Percentiles rank a stretch among this genome's conserved stretches.
These are phyloP conservation scores for Blastobotrys muscicola DNA, from an alignment of 805 yeast species.

Conservation along the genomic window DNA sequence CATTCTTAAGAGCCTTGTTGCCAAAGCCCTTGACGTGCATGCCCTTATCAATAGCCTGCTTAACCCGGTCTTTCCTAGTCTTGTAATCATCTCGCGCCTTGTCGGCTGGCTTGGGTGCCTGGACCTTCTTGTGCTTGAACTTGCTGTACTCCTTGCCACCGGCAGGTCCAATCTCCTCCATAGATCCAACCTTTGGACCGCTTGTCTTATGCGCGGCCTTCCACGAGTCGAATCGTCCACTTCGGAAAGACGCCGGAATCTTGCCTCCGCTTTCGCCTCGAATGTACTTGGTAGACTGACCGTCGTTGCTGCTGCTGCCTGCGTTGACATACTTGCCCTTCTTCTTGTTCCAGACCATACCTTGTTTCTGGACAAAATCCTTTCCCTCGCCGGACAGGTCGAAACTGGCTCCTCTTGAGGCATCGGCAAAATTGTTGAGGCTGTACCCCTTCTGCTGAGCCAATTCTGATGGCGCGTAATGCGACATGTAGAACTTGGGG, in stretches of 20 bases:
- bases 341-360: conserved; percentile 87
- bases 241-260: conserved; percentile 82
- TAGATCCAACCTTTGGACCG: conserved; percentile 43
- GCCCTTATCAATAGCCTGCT: conserved; percentile 71
- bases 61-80: conserved; percentile 72
- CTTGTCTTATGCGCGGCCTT: conserved; percentile 52
- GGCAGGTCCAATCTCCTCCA: conserved; percentile 32
- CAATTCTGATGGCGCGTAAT: conserved; percentile 73
- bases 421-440: conserved; percentile 54
- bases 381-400: conserved; percentile 73
- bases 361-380: conserved; percentile 52
- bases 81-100: conserved; percentile 79
- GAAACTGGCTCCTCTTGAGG: conserved; percentile 77
- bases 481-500: conserved; percentile 72
- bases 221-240: conserved; percentile 93
- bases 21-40: conserved; percentile 46
- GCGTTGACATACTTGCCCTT: conserved; percentile 81
- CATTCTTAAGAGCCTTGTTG: conserved; percentile 32
- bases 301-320: conserved; percentile 53
- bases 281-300: conserved; percentile 50
- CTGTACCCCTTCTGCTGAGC: conserved; percentile 74
- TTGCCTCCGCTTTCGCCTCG: conserved; percentile 91
- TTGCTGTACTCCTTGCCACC: conserved; percentile 25
- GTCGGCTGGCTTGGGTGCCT: conserved; percentile 89
- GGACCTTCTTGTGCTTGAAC: conserved; percentile 62